These are phyloP conservation scores for Cryptosporidium canis DNA, from an alignment of 169 alveolate species.

Conservation along the genomic window DNA sequence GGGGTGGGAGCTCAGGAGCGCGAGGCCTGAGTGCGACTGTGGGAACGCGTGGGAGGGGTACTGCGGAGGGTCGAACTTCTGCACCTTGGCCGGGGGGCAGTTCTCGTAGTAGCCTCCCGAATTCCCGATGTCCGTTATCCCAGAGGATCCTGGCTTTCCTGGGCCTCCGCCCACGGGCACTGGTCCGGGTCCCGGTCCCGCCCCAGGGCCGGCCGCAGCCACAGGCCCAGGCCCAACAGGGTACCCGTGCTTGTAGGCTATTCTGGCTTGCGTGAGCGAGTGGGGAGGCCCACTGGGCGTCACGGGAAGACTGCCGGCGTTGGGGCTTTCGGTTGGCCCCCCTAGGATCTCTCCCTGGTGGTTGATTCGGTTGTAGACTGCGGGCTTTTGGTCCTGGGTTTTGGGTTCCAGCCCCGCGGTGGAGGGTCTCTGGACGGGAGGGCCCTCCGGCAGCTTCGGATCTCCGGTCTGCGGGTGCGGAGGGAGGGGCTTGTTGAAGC, in stretches of 20 bases:
- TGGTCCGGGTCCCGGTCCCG: neutral
- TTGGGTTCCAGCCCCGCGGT: neutral
- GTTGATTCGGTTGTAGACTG: neutral
- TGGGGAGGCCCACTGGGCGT: too few relatives aligned
- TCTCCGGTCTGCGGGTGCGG: neutral
- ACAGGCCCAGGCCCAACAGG: neutral
- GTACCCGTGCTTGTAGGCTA: neutral
- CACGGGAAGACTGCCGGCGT: neutral
- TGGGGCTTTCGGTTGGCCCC: neutral
- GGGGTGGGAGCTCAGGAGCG: neutral
- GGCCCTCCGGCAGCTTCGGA: neutral
- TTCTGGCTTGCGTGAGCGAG: neutral
- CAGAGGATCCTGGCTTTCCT: neutral
- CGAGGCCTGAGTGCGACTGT: neutral
- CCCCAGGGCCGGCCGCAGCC: neutral
- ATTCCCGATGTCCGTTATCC: neutral
- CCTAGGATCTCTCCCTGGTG: neutral
- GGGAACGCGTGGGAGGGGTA: neutral
- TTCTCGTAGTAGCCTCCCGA: neutral
- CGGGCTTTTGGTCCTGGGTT: neutral
- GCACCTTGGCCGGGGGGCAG: slow-evolving; percentile 20
- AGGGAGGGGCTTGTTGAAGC: neutral
- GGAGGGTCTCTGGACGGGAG: neutral
- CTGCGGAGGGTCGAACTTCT: neutral
- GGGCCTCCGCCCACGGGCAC: neutral